Percentiles rank a stretch among this genome's conserved stretches.
Conservation (phyloP, 2,329 filamentous ascomycete genomes). For the Colletotrichum karsti region DNA sequence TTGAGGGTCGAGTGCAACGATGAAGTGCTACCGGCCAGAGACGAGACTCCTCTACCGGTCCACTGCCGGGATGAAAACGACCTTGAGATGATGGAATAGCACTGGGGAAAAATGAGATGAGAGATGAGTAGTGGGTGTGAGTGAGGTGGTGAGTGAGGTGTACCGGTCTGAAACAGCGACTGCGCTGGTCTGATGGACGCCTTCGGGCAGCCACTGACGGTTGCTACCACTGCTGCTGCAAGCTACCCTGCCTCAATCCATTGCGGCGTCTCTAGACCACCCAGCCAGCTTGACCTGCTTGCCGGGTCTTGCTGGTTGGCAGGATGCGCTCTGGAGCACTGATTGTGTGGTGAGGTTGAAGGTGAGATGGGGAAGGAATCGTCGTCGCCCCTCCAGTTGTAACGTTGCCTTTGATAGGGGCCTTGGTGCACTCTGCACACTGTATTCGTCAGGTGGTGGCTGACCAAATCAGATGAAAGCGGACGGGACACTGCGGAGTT, state of each 20-base stretch:
- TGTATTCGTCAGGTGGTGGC: conserved; percentile 2
- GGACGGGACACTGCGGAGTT: conserved; percentile 15
- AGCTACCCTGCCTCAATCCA: neutral
- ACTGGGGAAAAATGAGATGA: neutral
- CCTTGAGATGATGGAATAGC: neutral
- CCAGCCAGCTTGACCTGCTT: neutral
- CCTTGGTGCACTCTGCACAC: neutral
- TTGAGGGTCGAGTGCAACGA: conserved; percentile 14
- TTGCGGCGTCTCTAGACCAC: neutral
- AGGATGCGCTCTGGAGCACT: neutral
- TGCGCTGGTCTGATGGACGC: neutral
- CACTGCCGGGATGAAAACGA: neutral
- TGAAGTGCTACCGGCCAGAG: neutral
- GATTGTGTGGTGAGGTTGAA: neutral
- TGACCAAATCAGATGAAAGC: conserved; percentile 21
- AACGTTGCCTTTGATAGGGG: conserved; percentile 26
- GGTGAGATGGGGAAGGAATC: conserved; percentile 3
- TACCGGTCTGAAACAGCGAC: conserved; percentile 1
- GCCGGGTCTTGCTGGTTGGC: neutral
- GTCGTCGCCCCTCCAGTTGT: conserved; percentile 22
- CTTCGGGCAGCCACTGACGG: neutral
- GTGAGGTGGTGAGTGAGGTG: neutral
- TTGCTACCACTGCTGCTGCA: neutral
- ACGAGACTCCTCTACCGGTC: neutral
- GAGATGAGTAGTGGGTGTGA: no score